Base-by-base conservation (phyloP, 331 rosid species). In the Quercus lobata region DNA sequence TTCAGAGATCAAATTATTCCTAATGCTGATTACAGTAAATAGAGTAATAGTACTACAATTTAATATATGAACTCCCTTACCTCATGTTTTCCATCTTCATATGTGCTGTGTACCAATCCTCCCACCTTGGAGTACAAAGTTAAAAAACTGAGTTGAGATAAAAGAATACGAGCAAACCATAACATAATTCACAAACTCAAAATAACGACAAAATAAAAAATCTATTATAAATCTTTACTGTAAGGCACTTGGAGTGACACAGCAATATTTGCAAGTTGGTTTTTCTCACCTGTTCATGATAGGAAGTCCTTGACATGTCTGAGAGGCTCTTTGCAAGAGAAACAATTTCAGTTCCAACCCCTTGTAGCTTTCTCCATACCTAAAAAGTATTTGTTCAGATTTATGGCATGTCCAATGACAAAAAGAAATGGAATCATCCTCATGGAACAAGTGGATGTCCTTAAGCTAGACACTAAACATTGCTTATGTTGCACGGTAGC, bases 311-410 rank as follows among this genome's bases (percentile, higher is more conserved):
- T 61, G 99, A 93, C 84, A 95, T 41, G 68, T 83, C 86, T 6
- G 93, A 90, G 76, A 95, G 96, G 87, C 89, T 81, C 80, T 83
- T 79, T 75, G 98, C 87, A 55, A 92, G 83, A 76, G 96, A 86
- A 81, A 85, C 82, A 88, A 95, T 80, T 81, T 87, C 87, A 35
- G 83, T 81, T 41, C 96, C 92, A 69, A 90, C 71, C 62, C 82
- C 81, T 78, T 90, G 87, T 85, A 92, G 88, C 86, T 93, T 95
- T 77, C 79, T 82, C 94, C 97, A 95, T 61, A 91, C 88, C 99
- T 95, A 56, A 24, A 79, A 49, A 60, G 61, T 58, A 55, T 7
- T 68, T 5, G 69, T 71, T 27, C 6, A 73, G 69, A 61, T 77
- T 80, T 35, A 68, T 65, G 69, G 70, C 17, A 61, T 34, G 57